These are phyloP conservation scores for Triticum dicoccoides DNA, from an alignment of 176 grass and related monocot genomes.

Conservation along the genomic window DNA sequence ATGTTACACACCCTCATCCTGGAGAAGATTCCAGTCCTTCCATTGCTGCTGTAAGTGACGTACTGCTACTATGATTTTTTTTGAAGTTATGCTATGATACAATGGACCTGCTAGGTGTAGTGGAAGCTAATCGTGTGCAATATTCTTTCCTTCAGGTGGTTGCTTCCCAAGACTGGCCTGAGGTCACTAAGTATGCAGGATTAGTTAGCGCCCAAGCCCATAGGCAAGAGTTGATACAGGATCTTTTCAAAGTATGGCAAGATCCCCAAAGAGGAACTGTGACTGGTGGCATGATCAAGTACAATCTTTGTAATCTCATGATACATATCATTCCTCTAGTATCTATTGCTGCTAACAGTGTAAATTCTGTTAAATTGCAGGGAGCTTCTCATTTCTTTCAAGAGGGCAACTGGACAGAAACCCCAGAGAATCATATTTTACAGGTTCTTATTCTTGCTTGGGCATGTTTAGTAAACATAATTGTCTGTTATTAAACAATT, in stretches of 20 bases:
- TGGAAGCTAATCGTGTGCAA: not conserved
- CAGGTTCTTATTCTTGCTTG: slow-evolving; percentile 46
- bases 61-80: not conserved
- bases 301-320: slow-evolving; percentile 16
- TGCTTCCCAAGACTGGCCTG: slow-evolving; percentile 95
- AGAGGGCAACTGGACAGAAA: slow-evolving; percentile 89
- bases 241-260: slow-evolving; percentile 93
- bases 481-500: not conserved
- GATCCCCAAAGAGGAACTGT: slow-evolving; percentile 77
- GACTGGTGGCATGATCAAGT: slow-evolving; percentile 95
- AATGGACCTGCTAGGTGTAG: not conserved
- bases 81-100: not conserved
- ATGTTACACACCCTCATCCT: slow-evolving; percentile 95
- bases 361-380: slow-evolving; percentile 42
- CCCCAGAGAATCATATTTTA: slow-evolving; percentile 98
- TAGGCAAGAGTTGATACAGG: slow-evolving; percentile 88
- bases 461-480: not conserved
- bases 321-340: not conserved
- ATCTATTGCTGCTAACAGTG: not conserved
- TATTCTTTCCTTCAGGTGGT: slow-evolving; percentile 55
- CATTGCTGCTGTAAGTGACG: slow-evolving; percentile 85
- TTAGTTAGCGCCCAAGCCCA: slow-evolving; percentile 85
- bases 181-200: slow-evolving; percentile 92
- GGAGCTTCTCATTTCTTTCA: slow-evolving; percentile 91
- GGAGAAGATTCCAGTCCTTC: slow-evolving; percentile 95